Conservation (phyloP, 371 early-diverging fungal species). For the Smittium culicis region DNA sequence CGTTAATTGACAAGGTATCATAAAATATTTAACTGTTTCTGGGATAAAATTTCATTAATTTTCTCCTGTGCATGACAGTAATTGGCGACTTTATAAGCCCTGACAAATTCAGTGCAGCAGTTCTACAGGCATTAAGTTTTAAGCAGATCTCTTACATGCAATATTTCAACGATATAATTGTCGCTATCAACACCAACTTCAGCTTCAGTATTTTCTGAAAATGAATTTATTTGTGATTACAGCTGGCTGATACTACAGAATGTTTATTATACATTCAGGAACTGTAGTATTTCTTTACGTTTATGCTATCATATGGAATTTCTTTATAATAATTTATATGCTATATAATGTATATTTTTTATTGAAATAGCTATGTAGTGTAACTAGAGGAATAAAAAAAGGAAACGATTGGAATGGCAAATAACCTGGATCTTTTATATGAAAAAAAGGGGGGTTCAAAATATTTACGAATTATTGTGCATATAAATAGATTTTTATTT, state of each 20-base stretch:
- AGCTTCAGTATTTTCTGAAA: not conserved
- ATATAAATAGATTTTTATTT: too few relatives aligned
- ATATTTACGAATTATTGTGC: too few relatives aligned
- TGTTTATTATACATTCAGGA: not conserved
- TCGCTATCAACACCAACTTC: not conserved
- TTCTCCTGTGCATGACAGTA: not conserved
- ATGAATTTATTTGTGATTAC: not conserved
- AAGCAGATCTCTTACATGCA: slow-evolving; percentile 2
- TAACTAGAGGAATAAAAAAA: not conserved
- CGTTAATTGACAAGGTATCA: not conserved
- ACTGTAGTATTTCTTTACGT: not conserved
- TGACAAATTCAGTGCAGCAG: not conserved
- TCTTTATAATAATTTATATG: not conserved
- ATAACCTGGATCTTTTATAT: too few relatives aligned
- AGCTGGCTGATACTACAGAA: not conserved
- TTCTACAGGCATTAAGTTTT: not conserved
- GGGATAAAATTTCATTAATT: not conserved
- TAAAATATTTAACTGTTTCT: not conserved
- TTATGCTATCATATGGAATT: not conserved
- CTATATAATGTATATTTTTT: not conserved
- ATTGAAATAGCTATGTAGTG: not conserved
- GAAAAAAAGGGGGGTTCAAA: too few relatives aligned
- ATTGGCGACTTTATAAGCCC: not conserved
- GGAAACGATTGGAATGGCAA: too few relatives aligned
- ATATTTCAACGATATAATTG: not conserved